Evolutionary conservation across 257 asterid species (phyloP).

Genomic region (Mitragyna speciosa): DNA sequence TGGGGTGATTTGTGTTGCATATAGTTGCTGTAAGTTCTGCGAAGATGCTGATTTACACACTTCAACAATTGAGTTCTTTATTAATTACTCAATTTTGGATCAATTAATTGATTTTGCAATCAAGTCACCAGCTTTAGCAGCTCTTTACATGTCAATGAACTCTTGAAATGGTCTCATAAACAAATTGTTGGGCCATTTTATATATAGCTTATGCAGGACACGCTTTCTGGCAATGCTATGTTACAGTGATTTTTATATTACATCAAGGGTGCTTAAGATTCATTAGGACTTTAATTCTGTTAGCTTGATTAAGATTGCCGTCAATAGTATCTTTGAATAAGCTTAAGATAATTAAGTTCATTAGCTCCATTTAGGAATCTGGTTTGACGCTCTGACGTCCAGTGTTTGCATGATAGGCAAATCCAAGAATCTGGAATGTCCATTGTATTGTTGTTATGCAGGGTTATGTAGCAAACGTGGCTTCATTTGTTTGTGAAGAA

Average conservation of each 20-base stretch:
- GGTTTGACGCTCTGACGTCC: slow-evolving; percentile 21
- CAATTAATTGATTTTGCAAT: slow-evolving; percentile 81
- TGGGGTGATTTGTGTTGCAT: too few relatives aligned
- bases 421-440: slow-evolving; percentile 30
- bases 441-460: slow-evolving; percentile 33
- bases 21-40: too few relatives aligned
- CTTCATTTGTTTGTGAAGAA: slow-evolving; percentile 16
- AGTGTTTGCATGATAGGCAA: slow-evolving; percentile 24
- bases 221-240: slow-evolving; percentile 50
- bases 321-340: slow-evolving; percentile 17
- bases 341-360: slow-evolving; percentile 13
- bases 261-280: too few relatives aligned
- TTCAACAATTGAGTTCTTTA: too few relatives aligned
- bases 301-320: slow-evolving; percentile 1
- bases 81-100: too few relatives aligned
- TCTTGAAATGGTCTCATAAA: slow-evolving; percentile 38
- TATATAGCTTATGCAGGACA: slow-evolving; percentile 40
- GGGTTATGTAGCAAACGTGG: slow-evolving; percentile 23
- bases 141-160: slow-evolving; percentile 41
- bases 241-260: slow-evolving; percentile 29
- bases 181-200: slow-evolving; percentile 41
- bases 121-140: slow-evolving; percentile 73
- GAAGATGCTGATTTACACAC: too few relatives aligned
- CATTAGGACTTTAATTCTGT: slow-evolving; percentile 20
- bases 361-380: slow-evolving; percentile 11